Conservation (phyloP, 2,329 filamentous ascomycete species). For the Alternaria arbusti region DNA sequence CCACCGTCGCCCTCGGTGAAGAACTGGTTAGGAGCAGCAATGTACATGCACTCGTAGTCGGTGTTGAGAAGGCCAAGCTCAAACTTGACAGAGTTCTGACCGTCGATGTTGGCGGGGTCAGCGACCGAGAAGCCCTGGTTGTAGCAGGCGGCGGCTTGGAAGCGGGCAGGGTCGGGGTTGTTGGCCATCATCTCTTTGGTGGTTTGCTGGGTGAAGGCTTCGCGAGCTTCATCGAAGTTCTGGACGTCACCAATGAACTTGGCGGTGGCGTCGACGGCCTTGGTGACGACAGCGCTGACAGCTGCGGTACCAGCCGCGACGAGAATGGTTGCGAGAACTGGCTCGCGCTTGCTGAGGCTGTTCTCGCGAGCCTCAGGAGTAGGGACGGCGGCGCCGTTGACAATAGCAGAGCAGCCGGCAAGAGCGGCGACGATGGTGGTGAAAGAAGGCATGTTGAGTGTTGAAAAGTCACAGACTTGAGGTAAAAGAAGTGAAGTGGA, state of each 20-base stretch:
- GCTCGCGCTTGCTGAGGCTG: slow-evolving; percentile 6
- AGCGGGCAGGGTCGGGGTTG: slow-evolving; percentile 7
- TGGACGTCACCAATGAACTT: slow-evolving; percentile 7
- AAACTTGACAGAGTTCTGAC: slow-evolving; percentile 7
- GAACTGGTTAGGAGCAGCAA: slow-evolving; percentile 10
- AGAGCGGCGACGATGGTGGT: slow-evolving; percentile 6
- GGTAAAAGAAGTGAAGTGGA: not conserved
- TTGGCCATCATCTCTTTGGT: slow-evolving; percentile 6
- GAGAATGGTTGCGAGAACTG: slow-evolving; percentile 6
- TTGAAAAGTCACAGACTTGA: slow-evolving; percentile 5
- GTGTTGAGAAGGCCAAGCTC: slow-evolving; percentile 10
- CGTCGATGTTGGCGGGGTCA: slow-evolving; percentile 4
- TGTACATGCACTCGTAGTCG: slow-evolving; percentile 15
- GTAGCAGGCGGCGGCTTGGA: slow-evolving; percentile 11
- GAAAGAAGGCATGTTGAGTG: slow-evolving; percentile 9
- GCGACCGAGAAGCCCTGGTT: slow-evolving; percentile 6
- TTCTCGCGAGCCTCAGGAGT: slow-evolving; percentile 1
- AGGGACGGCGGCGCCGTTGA: slow-evolving; percentile 7
- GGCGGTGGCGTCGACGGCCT: slow-evolving; percentile 2
- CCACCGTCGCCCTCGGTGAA: slow-evolving; percentile 9
- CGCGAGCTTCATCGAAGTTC: slow-evolving; percentile 7
- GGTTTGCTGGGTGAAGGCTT: slow-evolving; percentile 11
- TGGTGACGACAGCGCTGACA: slow-evolving; percentile 8
- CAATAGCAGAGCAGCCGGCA: slow-evolving; percentile 3
- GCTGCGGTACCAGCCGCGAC: slow-evolving; percentile 9